A percentile compares a stretch with the other conserved stretches of the same genome.
These are phyloP conservation scores for Lasiodiplodia citricola DNA, from an alignment of 2,329 filamentous ascomycete genomes.

Conservation along the genomic window DNA sequence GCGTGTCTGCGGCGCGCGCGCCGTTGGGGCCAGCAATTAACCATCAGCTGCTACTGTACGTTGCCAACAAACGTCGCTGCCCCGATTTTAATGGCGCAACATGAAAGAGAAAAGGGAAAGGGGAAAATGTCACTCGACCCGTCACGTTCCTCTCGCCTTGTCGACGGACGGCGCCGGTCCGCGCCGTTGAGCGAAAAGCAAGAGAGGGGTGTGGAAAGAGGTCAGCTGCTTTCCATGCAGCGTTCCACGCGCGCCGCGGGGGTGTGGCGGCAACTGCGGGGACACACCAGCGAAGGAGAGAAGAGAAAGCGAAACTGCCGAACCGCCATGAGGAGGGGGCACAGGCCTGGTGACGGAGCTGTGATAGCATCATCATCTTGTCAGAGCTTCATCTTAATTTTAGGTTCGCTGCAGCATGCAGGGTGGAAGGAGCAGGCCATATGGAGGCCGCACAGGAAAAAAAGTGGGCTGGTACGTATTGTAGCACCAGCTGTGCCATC, in stretches of 20 bases:
- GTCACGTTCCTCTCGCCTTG: background rate
- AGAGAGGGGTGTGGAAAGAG: background rate
- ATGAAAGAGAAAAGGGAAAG: background rate
- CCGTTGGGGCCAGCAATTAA: background rate
- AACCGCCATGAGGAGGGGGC: background rate
- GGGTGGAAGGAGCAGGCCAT: background rate
- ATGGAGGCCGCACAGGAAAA: background rate
- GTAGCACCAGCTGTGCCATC: background rate
- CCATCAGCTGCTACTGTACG: background rate
- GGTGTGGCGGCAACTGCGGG: background rate
- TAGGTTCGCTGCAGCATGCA: conserved; percentile 15
- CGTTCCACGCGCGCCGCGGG: conserved; percentile 5
- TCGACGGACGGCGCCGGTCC: conserved; percentile 1
- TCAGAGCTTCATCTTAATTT: background rate
- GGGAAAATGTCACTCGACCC: background rate
- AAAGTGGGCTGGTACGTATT: background rate
- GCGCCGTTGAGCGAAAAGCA: background rate
- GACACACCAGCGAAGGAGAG: too few relatives aligned
- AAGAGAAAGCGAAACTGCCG: background rate
- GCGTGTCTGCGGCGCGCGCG: background rate
- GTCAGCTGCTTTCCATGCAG: conserved; percentile 3
- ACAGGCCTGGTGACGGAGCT: background rate
- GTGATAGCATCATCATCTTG: background rate
- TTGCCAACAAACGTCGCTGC: background rate
- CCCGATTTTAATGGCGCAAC: background rate